Evolutionary conservation across 371 early-diverging fungal species (phyloP).

Genomic region (Parasitella parasitica): DNA sequence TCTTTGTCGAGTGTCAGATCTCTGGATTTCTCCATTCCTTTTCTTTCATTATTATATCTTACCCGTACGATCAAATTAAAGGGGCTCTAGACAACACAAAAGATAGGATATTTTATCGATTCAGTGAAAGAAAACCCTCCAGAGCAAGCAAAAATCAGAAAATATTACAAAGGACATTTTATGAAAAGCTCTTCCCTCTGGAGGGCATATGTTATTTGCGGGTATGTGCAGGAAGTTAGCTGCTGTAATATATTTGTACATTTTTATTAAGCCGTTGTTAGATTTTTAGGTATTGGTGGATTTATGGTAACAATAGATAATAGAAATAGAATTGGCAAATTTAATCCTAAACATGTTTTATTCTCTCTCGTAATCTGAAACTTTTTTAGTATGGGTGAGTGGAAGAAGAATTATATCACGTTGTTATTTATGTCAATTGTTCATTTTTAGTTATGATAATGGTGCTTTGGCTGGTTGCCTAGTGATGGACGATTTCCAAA

Average conservation of each 20-base stretch:
- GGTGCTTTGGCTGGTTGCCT: conserved; percentile 44
- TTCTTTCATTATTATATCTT: not conserved
- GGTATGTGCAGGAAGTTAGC: not conserved
- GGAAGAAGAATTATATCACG: not conserved
- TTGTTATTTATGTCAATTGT: too few relatives aligned
- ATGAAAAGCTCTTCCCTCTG: conserved; percentile 1
- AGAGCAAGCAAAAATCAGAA: not conserved
- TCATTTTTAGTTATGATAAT: conserved; percentile 46
- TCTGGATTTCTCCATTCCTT: not conserved
- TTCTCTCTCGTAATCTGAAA: not conserved
- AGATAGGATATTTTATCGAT: not conserved
- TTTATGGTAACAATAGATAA: conserved; percentile 32
- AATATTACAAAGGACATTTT: not conserved
- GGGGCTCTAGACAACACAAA: too few relatives aligned
- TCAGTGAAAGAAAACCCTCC: not conserved
- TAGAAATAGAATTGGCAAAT: not conserved
- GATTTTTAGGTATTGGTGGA: conserved; percentile 48
- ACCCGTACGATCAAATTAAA: too few relatives aligned
- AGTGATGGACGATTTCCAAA: conserved; percentile 37
- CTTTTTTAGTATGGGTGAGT: conserved; percentile 32
- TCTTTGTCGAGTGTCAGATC: too few relatives aligned
- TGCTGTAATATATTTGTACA: too few relatives aligned
- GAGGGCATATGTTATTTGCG: conserved; percentile 20
- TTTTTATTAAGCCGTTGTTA: not conserved
- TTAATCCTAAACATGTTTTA: not conserved